phyloP scores from a whole-genome alignment of 1,139 yeast genomes.

The Sugiyamaella japonica region DNA sequence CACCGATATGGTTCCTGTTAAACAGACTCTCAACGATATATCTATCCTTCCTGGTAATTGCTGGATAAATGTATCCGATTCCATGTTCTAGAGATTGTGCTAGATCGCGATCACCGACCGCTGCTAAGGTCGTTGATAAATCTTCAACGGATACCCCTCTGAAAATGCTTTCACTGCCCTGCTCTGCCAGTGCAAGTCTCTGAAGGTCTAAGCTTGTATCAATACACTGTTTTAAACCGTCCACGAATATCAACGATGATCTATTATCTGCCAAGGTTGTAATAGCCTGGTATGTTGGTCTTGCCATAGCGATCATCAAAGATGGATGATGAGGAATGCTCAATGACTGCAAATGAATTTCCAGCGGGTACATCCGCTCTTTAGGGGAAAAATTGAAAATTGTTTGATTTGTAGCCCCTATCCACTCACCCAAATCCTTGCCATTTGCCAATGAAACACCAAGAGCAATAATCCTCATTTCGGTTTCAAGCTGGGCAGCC shows the following conservation, averaged over 20 bases:
- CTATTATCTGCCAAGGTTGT: slow-evolving; percentile 38
- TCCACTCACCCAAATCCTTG: slow-evolving; percentile 81
- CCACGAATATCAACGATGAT: slow-evolving; percentile 54
- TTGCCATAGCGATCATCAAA: slow-evolving; percentile 51
- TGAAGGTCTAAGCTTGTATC: slow-evolving; percentile 53
- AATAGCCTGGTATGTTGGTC: slow-evolving; percentile 47
- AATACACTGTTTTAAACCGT: slow-evolving; percentile 56
- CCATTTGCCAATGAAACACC: slow-evolving; percentile 72
- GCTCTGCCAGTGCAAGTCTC: slow-evolving; percentile 39
- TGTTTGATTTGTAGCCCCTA: slow-evolving; percentile 62
- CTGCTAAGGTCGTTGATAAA: slow-evolving; percentile 43
- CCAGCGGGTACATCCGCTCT: slow-evolving; percentile 57
- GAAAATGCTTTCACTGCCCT: slow-evolving; percentile 36
- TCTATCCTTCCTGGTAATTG: slow-evolving; percentile 58
- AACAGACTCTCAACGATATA: slow-evolving; percentile 56
- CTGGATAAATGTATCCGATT: slow-evolving; percentile 63
- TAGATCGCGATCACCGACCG: slow-evolving; percentile 52
- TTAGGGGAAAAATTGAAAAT: slow-evolving; percentile 70
- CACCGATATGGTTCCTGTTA: slow-evolving; percentile 49
- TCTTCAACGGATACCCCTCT: slow-evolving; percentile 7
- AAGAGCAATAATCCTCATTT: slow-evolving; percentile 61
- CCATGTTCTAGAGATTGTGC: slow-evolving; percentile 55
- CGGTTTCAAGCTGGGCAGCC: slow-evolving; percentile 57
- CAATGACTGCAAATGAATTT: slow-evolving; percentile 58
- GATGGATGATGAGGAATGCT: slow-evolving; percentile 52